Evolutionary conservation across 371 early-diverging fungal genomes (phyloP), one percentile per base, ranked within the genome.

Genomic region (Dichotomocladium elegans): DNA sequence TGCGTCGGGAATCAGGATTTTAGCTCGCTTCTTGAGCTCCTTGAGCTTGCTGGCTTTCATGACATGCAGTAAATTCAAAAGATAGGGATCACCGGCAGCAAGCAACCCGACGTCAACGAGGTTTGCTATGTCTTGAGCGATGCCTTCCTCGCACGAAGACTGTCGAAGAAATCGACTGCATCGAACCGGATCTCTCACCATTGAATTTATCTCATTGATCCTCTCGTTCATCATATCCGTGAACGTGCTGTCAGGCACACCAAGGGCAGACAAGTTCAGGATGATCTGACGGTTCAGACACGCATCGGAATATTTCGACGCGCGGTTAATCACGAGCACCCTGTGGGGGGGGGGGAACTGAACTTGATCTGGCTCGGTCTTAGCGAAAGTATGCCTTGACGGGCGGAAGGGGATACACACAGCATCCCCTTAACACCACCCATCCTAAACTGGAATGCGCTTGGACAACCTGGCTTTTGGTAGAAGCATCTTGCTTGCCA

Each of bases 341-440:
- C 52, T 12, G 46, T 79, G 72, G 0, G 33, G 40, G 0, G 83
- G 79, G 0, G 74, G 47, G 53, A 89, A 92, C 59, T 87, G 83
- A 8, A 65, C 64, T 72, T 87, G 85, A n/a, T n/a, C n/a, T n/a
- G n/a, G 35, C 83, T 82, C 4, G 73, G 72, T 3, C 89, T 74
- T 22, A 88, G 55, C n/a, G 70, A 63, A 2, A 83, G 50, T 66
- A 59, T 8, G 63, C 70, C 9, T 33, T 51, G 21, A 64, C 19
- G 24, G 33, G 57, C 37, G 53, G 2, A 21, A 14, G 40, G 61
- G 15, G 59, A 63, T 7, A 70, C 24, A 41, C 59, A 61, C 1
- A 88, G 41, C 2, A 86, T 81, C 3, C 91, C 93, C 67, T 88
- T 92, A 14, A 77, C 79, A 8, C 92, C 92, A 19, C 77, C 90